A percentile compares a stretch with the other conserved stretches of the same genome.
Conservation (phyloP, 169 alveolate species). For the Eimeria tenella region DNA sequence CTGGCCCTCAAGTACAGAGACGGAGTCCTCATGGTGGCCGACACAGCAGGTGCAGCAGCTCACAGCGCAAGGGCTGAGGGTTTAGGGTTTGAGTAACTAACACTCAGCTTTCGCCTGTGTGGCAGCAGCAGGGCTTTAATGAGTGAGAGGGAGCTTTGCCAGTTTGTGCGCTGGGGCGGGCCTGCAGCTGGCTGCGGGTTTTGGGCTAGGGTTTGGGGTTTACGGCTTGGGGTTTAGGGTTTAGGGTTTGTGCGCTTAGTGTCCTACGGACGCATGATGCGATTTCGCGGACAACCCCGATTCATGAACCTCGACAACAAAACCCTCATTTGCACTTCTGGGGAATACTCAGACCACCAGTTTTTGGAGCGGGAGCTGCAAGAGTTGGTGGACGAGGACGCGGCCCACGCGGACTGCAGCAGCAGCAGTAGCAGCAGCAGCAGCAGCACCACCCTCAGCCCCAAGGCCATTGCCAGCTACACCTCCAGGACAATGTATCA, state of each 20-base stretch:
- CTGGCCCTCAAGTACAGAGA: slow-evolving; percentile 11
- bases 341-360: slow-evolving; percentile 74
- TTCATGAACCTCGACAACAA: slow-evolving; percentile 11
- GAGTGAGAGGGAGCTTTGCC: neutral
- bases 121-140: neutral
- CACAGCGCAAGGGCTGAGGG: neutral
- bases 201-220: neutral
- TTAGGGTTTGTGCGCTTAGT: slow-evolving; percentile 31
- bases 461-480: neutral
- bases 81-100: neutral
- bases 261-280: slow-evolving; percentile 73
- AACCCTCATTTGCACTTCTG: slow-evolving; percentile 41
- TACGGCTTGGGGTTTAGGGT: slow-evolving; percentile 19
- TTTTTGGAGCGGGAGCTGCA: slow-evolving; percentile 21
- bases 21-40: slow-evolving; percentile 67
- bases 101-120: no score
- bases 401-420: neutral
- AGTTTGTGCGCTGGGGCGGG: no score
- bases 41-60: slow-evolving; percentile 23
- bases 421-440: slow-evolving; percentile 35
- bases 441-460: slow-evolving; percentile 4
- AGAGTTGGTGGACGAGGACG: neutral
- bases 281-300: slow-evolving; percentile 60
- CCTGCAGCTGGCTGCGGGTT: no score
- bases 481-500: slow-evolving; percentile 19